Conservation (phyloP, 192 early-diverging fungal species). For the Backusella tuberculispora region DNA sequence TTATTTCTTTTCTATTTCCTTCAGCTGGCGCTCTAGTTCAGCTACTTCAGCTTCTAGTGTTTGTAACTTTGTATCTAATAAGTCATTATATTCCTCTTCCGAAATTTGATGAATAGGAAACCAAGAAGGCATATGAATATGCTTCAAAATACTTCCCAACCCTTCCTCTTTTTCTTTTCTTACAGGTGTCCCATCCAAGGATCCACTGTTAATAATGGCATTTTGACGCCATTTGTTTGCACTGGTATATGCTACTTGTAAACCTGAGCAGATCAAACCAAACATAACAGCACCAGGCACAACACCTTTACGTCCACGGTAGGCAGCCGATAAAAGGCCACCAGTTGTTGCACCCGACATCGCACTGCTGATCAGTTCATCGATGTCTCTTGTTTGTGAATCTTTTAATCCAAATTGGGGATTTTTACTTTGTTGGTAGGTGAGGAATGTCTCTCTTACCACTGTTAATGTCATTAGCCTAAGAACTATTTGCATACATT, state of each 20-base stretch:
- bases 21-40: slow-evolving; percentile 42
- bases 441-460: slow-evolving; percentile 63
- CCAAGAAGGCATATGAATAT: slow-evolving; percentile 59
- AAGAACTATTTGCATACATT: background rate
- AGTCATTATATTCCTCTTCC: slow-evolving; percentile 63
- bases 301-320: slow-evolving; percentile 52
- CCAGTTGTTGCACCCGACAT: slow-evolving; percentile 64
- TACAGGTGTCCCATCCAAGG: background rate
- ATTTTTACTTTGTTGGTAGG: slow-evolving; percentile 57
- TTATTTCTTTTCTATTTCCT: background rate
- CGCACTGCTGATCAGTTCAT: slow-evolving; percentile 65
- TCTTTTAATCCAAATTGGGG: slow-evolving; percentile 54
- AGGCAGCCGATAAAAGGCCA: slow-evolving; percentile 54
- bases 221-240: slow-evolving; percentile 56
- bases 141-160: slow-evolving; percentile 40
- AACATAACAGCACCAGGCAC: slow-evolving; percentile 62
- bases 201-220: slow-evolving; percentile 45
- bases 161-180: background rate
- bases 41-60: slow-evolving; percentile 48
- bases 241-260: slow-evolving; percentile 49
- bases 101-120: slow-evolving; percentile 65
- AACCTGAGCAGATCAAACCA: slow-evolving; percentile 49
- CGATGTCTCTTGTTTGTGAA: slow-evolving; percentile 61
- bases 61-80: slow-evolving; percentile 48
- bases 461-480: slow-evolving; percentile 30